Evolutionary conservation across 202 grass and related monocot genomes (phyloP).

Genomic region (Zoysia matrella): DNA sequence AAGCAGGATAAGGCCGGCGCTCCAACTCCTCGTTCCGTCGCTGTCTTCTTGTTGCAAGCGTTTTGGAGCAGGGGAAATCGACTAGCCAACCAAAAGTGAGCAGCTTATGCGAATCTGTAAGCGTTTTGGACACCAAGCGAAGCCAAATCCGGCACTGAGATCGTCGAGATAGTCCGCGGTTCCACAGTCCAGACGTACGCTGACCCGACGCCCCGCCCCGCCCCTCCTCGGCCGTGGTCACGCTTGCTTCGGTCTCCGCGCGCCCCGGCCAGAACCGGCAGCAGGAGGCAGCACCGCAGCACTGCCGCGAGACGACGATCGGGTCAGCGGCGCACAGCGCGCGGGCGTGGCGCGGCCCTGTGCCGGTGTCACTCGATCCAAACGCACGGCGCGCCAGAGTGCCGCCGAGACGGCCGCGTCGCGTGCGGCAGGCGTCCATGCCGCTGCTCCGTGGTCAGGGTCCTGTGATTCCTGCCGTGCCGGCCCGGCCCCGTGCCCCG

Average conservation of each 20-base stretch:
- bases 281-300: background rate
- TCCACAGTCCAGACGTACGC: background rate
- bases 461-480: background rate
- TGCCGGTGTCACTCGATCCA: background rate
- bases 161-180: too few relatives aligned
- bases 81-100: background rate
- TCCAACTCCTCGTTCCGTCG: background rate
- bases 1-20: slow-evolving; percentile 6
- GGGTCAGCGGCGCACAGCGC: slow-evolving; percentile 22
- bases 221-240: background rate
- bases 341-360: background rate
- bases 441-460: background rate
- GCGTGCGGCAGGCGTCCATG: slow-evolving; percentile 20
- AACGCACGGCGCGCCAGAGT: background rate
- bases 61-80: slow-evolving; percentile 6
- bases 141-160: background rate
- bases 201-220: background rate
- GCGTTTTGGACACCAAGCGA: background rate
- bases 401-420: background rate
- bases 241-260: background rate
- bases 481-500: slow-evolving; percentile 1
- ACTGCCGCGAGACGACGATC: background rate
- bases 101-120: too few relatives aligned
- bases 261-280: background rate
- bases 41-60: background rate